These are phyloP conservation scores for Xylariales sp. DNA, from an alignment of 2,329 filamentous ascomycete genomes.

Conservation along the genomic window DNA sequence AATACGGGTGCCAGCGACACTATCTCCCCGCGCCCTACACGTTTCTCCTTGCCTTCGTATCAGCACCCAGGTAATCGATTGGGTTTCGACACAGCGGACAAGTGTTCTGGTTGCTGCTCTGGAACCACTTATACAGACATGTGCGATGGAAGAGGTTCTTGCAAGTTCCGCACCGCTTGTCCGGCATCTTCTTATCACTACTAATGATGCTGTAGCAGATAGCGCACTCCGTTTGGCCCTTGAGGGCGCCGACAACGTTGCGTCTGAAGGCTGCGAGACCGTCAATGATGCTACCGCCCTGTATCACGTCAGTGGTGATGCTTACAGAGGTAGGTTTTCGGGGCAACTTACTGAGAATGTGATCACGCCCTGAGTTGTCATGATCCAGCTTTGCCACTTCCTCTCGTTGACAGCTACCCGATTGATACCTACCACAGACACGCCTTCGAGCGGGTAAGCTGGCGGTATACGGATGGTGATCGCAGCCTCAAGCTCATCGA, in stretches of 20 bases:
- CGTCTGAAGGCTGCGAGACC: conserved; percentile 79
- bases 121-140: conserved; percentile 97
- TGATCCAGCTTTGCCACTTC: conserved; percentile 90
- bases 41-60: conserved; percentile 20
- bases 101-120: conserved; percentile 83
- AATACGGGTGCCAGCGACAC: too few relatives aligned
- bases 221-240: conserved; percentile 90
- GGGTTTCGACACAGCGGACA: conserved; percentile 91
- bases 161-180: conserved; percentile 88
- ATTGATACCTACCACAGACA: conserved; percentile 70
- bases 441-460: conserved; percentile 76
- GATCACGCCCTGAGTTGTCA: conserved; percentile 85
- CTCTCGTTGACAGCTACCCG: conserved; percentile 84
- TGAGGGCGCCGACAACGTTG: conserved; percentile 82
- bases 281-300: conserved; percentile 82
- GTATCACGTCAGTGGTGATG: too few relatives aligned
- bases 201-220: conserved; percentile 97
- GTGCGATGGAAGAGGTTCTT: conserved; percentile 87
- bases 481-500: conserved; percentile 80
- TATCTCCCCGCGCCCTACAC: too few relatives aligned
- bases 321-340: too few relatives aligned
- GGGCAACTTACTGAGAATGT: conserved; percentile 72
- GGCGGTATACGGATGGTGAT: conserved; percentile 78
- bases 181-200: conserved; percentile 80
- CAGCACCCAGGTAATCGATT: conserved; percentile 56